Percentiles rank a stretch among this genome's conserved stretches.
Conservation (phyloP, 2,329 filamentous ascomycete species). For the Colletotrichum sp. region DNA sequence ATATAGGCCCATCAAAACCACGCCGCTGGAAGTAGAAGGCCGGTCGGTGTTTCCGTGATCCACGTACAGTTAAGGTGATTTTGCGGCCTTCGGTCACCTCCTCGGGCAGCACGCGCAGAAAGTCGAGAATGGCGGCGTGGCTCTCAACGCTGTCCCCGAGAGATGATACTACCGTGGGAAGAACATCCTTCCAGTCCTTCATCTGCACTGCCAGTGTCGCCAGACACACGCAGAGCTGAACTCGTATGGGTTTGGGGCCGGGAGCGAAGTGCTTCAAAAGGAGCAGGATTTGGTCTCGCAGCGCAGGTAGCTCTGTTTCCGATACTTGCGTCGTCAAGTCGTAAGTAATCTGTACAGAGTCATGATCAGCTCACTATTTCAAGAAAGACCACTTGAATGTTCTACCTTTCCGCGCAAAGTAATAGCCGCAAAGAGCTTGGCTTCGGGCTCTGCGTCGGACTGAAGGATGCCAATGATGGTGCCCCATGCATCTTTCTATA, state of each 20-base stretch:
- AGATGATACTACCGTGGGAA: constrained; percentile 79
- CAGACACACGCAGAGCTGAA: constrained; percentile 93
- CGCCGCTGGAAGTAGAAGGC: constrained; percentile 35
- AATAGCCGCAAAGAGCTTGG: constrained; percentile 93
- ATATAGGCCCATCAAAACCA: constrained; percentile 38
- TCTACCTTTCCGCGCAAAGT: constrained; percentile 96
- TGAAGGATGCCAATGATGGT: constrained; percentile 87
- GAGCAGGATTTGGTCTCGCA: constrained; percentile 83
- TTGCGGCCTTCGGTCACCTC: constrained; percentile 99
- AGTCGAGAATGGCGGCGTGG: constrained; percentile 90
- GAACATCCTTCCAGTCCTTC: constrained; percentile 92
- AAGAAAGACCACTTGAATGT: constrained; percentile 2
- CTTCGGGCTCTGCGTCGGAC: constrained; percentile 79
- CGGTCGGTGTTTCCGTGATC: constrained; percentile 60
- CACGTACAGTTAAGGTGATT: constrained; percentile 98
- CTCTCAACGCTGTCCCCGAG: constrained; percentile 79
- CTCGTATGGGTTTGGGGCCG: constrained; percentile 83
- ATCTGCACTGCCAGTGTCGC: constrained; percentile 96
- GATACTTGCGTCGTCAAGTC: constrained; percentile 88
- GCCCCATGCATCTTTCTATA: constrained; percentile 87
- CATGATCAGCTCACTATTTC: constrained; percentile 6
- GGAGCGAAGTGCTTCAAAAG: constrained; percentile 82
- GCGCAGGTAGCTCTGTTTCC: constrained; percentile 71
- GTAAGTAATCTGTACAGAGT: constrained; percentile 79
- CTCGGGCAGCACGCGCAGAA: constrained; percentile 94